Conservation (phyloP, 2,329 filamentous ascomycete species). For the Cyanodermella asteris region DNA sequence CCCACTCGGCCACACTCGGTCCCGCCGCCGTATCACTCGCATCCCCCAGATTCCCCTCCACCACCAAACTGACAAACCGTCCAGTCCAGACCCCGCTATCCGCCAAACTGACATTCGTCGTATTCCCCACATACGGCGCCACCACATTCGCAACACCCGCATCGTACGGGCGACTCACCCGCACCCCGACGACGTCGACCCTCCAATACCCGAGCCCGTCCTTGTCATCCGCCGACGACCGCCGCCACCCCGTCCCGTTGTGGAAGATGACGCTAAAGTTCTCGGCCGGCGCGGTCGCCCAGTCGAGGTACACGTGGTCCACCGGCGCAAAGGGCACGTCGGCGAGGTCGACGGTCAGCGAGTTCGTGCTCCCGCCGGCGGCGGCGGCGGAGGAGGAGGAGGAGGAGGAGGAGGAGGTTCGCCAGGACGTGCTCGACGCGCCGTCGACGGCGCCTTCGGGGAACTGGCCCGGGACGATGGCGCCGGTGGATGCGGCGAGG, state of each 20-base stretch:
- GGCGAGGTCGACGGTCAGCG: constrained; percentile 33
- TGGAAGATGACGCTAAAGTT: constrained; percentile 33
- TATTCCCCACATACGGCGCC: constrained; percentile 18
- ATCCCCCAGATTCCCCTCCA: constrained; percentile 21
- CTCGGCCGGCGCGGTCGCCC: constrained; percentile 32
- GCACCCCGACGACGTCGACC: constrained; percentile 10
- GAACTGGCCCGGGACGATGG: constrained; percentile 43
- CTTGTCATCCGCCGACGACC: too few species aligned
- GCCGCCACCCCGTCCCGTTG: constrained; percentile 24
- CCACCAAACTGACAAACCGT: constrained; percentile 20
- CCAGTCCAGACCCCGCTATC: constrained; percentile 14
- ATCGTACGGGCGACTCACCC: constrained; percentile 18
- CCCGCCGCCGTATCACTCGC: constrained; percentile 17
- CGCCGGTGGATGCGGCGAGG: constrained; percentile 23
- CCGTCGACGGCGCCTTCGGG: constrained; percentile 46
- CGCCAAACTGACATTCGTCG: constrained; percentile 19
- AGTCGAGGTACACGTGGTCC: constrained; percentile 34
- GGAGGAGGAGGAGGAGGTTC: too few species aligned
- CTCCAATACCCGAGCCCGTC: constrained; percentile 7
- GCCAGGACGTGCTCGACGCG: constrained; percentile 43
- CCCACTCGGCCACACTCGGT: constrained; percentile 26
- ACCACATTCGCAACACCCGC: constrained; percentile 15
- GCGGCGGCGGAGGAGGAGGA: too few species aligned
- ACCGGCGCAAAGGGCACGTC: constrained; percentile 18
- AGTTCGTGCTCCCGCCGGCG: constrained; percentile 25